Evolutionary conservation across 257 asterid genomes (phyloP).

Genomic region (Fraxinus cuspidata): DNA sequence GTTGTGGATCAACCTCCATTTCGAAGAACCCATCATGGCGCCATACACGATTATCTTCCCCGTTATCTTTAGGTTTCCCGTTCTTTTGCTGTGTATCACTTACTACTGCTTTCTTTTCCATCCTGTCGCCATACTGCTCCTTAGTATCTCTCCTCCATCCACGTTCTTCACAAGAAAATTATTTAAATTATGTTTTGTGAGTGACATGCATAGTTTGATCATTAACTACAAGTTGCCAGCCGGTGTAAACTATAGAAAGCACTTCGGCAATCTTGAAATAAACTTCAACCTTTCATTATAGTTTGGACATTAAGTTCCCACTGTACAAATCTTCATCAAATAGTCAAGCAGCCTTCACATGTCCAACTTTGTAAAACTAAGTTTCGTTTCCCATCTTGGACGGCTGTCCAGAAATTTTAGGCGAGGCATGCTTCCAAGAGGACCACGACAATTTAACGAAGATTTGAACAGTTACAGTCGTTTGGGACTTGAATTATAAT

Average conservation of each 20-base stretch:
- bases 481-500: not conserved
- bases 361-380: not conserved
- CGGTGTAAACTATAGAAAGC: not conserved
- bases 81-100: slow-evolving; percentile 42
- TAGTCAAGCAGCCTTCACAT: not conserved
- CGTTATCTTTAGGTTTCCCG: slow-evolving; percentile 47
- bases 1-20: slow-evolving; percentile 57
- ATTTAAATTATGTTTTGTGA: slow-evolving; percentile 18
- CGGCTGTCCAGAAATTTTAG: not conserved
- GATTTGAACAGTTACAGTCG: not conserved
- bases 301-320: not conserved
- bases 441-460: not conserved
- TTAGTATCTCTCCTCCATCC: slow-evolving; percentile 71
- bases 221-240: slow-evolving; percentile 3
- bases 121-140: slow-evolving; percentile 42
- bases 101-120: slow-evolving; percentile 31
- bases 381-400: not conserved
- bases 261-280: not conserved
- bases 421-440: not conserved
- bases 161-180: slow-evolving; percentile 52
- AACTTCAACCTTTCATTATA: not conserved
- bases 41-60: slow-evolving; percentile 52
- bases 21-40: slow-evolving; percentile 75
- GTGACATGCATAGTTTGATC: not conserved
- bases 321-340: not conserved